These are phyloP conservation scores for Leccinum subgranulosum DNA, from an alignment of 768 basidiomycete genomes.

Conservation along the genomic window DNA sequence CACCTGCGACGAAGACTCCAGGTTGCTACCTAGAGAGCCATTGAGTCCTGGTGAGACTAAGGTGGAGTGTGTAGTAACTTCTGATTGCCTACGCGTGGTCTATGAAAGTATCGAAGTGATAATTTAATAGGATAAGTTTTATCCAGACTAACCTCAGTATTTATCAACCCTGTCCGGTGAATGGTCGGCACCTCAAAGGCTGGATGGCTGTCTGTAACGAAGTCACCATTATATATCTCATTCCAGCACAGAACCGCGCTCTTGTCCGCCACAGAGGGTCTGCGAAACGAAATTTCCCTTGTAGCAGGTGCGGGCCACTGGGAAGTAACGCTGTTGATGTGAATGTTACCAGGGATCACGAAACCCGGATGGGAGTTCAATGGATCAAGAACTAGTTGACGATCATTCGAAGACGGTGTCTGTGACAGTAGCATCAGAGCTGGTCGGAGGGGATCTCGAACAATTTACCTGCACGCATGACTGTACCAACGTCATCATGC, in stretches of 20 bases:
- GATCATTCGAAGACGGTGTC: neutral
- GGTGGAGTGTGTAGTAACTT: neutral
- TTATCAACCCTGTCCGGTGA: neutral
- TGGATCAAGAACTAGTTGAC: neutral
- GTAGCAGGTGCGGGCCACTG: neutral
- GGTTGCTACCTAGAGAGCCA: neutral
- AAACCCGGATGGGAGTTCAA: neutral
- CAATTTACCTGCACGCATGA: neutral
- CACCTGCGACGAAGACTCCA: slow-evolving; percentile 3
- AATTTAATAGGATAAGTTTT: neutral
- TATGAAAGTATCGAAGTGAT: neutral
- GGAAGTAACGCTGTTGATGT: neutral
- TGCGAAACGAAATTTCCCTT: neutral
- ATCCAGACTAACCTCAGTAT: neutral
- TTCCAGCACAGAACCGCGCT: neutral
- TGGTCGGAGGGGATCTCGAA: neutral
- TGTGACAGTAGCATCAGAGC: neutral
- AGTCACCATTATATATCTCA: neutral
- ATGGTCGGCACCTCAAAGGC: neutral
- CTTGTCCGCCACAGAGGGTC: neutral
- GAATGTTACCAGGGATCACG: neutral
- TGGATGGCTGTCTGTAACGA: neutral
- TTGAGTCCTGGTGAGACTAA: neutral
- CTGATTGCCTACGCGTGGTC: neutral
- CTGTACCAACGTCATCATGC: neutral